Conservation (phyloP, 805 yeast species). For the Candida sanyiensis region DNA sequence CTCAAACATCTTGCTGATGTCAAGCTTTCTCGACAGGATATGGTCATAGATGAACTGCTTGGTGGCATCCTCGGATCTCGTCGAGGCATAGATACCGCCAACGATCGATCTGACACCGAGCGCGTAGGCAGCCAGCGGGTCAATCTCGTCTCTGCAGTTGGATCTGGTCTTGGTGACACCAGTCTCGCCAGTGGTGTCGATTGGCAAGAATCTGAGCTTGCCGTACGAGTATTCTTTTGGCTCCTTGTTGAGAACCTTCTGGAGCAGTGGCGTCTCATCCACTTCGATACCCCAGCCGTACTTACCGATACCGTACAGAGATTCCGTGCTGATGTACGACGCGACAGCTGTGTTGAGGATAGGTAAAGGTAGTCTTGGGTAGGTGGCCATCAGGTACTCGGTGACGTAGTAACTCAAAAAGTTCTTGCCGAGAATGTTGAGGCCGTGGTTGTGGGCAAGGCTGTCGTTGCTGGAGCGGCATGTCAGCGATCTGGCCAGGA, state of each 20-base stretch:
- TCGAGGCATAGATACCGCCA: conserved; percentile 75
- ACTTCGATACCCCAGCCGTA: conserved; percentile 81
- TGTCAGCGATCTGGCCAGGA: conserved; percentile 78
- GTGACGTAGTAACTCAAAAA: conserved; percentile 69
- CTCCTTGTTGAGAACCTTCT: conserved; percentile 63
- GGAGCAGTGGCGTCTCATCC: conserved; percentile 58
- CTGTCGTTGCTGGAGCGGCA: conserved; percentile 40
- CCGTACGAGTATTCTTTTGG: conserved; percentile 66
- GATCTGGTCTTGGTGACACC: conserved; percentile 48
- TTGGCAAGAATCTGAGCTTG: conserved; percentile 47
- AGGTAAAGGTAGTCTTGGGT: conserved; percentile 85
- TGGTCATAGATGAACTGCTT: conserved; percentile 67
- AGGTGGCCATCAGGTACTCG: conserved; percentile 64
- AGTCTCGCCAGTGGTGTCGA: conserved; percentile 31
- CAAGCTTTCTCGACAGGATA: conserved; percentile 77
- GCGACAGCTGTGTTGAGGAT: conserved; percentile 73
- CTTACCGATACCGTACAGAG: conserved; percentile 62
- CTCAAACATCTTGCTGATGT: conserved; percentile 65
- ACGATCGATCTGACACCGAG: conserved; percentile 75
- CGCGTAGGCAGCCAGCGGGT: conserved; percentile 38
- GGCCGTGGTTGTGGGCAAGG: conserved; percentile 68
- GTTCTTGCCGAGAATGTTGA: conserved; percentile 77
- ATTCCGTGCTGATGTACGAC: conserved; percentile 62
- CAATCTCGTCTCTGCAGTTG: conserved; percentile 22
- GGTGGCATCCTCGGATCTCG: conserved; percentile 50